These are phyloP conservation scores for Termitomyces bulborhizus DNA, from an alignment of 768 basidiomycete species.

Conservation along the genomic window DNA sequence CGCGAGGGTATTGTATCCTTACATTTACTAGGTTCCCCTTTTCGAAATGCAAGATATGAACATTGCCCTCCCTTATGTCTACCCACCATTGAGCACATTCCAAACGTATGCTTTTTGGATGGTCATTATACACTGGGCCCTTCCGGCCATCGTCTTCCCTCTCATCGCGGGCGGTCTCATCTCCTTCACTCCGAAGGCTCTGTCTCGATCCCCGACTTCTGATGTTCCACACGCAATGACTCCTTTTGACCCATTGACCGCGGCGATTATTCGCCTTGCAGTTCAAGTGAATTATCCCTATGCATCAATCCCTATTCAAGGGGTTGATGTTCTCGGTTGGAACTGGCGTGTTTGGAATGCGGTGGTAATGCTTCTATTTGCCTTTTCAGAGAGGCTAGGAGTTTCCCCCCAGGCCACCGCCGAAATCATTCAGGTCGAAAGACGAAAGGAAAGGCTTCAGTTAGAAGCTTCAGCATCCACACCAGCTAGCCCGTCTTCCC, in stretches of 20 bases:
- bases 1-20: background rate
- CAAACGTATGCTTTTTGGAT: constrained; percentile 43
- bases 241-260: constrained; percentile 56
- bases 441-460: constrained; percentile 12
- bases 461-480: constrained; percentile 2
- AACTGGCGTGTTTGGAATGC: constrained; percentile 53
- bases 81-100: constrained; percentile 43
- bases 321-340: constrained; percentile 49
- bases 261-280: constrained; percentile 59
- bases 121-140: constrained; percentile 53
- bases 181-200: constrained; percentile 47
- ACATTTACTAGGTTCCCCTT: constrained; percentile 21
- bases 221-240: constrained; percentile 15
- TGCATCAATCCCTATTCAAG: constrained; percentile 23
- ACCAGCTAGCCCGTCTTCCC: background rate
- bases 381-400: constrained; percentile 61
- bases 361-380: constrained; percentile 51
- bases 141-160: constrained; percentile 59
- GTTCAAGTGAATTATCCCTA: constrained; percentile 56
- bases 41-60: constrained; percentile 13
- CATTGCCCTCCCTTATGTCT: constrained; percentile 29
- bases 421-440: constrained; percentile 22
- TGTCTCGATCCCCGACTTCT: constrained; percentile 3
- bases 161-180: constrained; percentile 50
- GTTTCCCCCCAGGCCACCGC: constrained; percentile 34